Conservation (phyloP, 495 filamentous ascomycete genomes). For the Choiromyces venosus region DNA sequence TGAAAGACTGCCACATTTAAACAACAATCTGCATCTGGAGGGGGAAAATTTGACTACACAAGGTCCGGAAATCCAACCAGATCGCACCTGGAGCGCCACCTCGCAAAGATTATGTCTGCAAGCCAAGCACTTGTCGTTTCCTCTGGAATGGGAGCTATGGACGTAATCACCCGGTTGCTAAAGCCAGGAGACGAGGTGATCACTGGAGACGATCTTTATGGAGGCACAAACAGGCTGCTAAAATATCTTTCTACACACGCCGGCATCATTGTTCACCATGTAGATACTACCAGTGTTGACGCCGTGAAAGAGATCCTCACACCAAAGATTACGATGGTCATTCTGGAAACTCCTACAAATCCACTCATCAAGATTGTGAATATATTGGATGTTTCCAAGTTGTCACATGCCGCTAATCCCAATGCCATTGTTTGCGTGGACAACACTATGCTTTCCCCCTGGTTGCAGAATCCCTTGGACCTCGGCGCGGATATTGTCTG, state of each 20-base stretch:
- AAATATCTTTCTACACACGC: slow-evolving; percentile 82
- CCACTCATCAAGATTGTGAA: slow-evolving; percentile 97
- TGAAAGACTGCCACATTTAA: slow-evolving; percentile 90
- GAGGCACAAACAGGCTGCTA: slow-evolving; percentile 87
- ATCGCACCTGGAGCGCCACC: slow-evolving; percentile 90
- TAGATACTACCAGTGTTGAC: slow-evolving; percentile 77
- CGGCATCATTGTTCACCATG: slow-evolving; percentile 89
- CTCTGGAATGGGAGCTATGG: slow-evolving; percentile 93
- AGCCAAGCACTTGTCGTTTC: slow-evolving; percentile 84
- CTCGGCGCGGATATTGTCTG: slow-evolving; percentile 94
- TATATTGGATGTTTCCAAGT: slow-evolving; percentile 66
- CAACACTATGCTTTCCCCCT: slow-evolving; percentile 97
- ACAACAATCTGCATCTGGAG: slow-evolving; percentile 72
- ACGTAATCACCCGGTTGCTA: slow-evolving; percentile 91
- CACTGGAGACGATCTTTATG: slow-evolving; percentile 94
- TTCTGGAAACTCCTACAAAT: slow-evolving; percentile 94
- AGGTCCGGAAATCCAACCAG: slow-evolving; percentile 93
- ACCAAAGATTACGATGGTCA: slow-evolving; percentile 85
- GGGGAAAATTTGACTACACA: slow-evolving; percentile 92
- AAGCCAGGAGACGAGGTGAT: slow-evolving; percentile 94
- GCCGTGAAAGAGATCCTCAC: slow-evolving; percentile 62
- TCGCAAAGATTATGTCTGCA: slow-evolving; percentile 98
- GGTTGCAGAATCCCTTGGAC: slow-evolving; percentile 85
- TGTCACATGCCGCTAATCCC: slow-evolving; percentile 72
- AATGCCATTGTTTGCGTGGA: slow-evolving; percentile 83